phyloP scores from a whole-genome alignment of 805 yeast species.

The Zygoascus bituminiphila region DNA sequence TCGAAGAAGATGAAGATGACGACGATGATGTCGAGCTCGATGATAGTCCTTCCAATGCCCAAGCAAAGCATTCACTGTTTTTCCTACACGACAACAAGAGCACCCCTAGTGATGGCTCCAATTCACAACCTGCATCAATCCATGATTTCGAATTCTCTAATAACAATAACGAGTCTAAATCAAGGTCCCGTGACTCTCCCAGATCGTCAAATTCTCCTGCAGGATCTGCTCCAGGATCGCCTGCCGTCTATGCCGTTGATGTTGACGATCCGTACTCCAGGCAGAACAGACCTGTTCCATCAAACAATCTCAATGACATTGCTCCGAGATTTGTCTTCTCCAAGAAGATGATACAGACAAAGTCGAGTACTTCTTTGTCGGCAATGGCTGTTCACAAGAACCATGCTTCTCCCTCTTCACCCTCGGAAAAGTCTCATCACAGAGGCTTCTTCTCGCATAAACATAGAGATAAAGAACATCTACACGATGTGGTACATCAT shows the following conservation, averaged over 20 bases:
- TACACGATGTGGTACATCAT: neutral
- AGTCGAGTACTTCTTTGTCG: conserved; percentile 1
- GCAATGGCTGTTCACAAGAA: conserved; percentile 2
- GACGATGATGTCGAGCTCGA: neutral
- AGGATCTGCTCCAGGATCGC: conserved; percentile 14
- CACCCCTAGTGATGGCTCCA: neutral
- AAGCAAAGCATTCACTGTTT: neutral
- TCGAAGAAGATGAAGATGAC: neutral
- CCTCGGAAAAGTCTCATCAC: conserved; percentile 13
- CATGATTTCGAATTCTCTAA: neutral
- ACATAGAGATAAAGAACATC: neutral
- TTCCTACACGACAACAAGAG: neutral
- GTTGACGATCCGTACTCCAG: conserved; percentile 30
- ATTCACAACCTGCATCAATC: neutral
- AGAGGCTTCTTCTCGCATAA: neutral
- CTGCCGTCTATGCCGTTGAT: conserved; percentile 5
- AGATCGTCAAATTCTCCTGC: neutral
- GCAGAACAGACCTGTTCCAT: conserved; percentile 22
- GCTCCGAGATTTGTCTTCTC: conserved; percentile 30
- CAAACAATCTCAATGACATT: conserved; percentile 21
- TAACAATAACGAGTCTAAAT: neutral
- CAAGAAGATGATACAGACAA: conserved; percentile 5
- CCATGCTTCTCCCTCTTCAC: conserved; percentile 4
- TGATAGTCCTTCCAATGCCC: neutral
- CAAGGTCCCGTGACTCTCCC: neutral